Evolutionary conservation across 2,329 filamentous ascomycete species (phyloP), one percentile per base, ranked within the genome.

Genomic region (Arthrobotrys iridis): DNA sequence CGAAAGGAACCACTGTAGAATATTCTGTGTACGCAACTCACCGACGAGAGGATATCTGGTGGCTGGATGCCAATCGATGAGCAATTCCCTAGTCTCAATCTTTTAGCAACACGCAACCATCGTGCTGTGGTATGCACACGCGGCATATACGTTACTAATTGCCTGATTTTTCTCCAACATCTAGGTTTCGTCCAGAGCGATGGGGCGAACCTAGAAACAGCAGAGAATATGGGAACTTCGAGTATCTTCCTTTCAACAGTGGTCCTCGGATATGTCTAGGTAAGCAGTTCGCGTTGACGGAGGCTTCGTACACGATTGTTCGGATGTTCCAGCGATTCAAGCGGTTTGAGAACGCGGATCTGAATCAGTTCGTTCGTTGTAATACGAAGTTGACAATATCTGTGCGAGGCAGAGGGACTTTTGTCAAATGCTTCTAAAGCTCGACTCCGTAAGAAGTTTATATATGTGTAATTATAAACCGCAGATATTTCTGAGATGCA

Each of bases 11-110:
- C 0, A 82, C 86, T 4, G 84, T 95, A 74, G 84, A 83, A 48
- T 95, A 93, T 84, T 88, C 85, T 50, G 85, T 90, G 0, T 86
- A 92, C 64, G 82, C 87, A 3, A 91, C 94, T 90, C 91, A 95
- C 80, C 88, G 91, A 0, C 87, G 90, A 11, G 75, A 80, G 1
- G 88, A 90, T 78, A 82, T 90, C 5, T 90, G 89, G 79, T 88
- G 88, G 7, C 80, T 85, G 0, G 81, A 82, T 0, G 84, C 84
- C 0, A 81, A 84, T 0, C 82, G 81, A 15, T 66, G 45, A 15
- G 50, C 15, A 22, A 43, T 33, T 33, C 28, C 28, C 26, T 55
- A n/a, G n/a, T n/a, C n/a, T n/a, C n/a, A n/a, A n/a, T n/a, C n/a
- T n/a, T n/a, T n/a, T n/a, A n/a, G n/a, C n/a, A n/a, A n/a, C n/a